phyloP scores from a whole-genome alignment of 306 rosid genomes.

The Benincasa hispida region DNA sequence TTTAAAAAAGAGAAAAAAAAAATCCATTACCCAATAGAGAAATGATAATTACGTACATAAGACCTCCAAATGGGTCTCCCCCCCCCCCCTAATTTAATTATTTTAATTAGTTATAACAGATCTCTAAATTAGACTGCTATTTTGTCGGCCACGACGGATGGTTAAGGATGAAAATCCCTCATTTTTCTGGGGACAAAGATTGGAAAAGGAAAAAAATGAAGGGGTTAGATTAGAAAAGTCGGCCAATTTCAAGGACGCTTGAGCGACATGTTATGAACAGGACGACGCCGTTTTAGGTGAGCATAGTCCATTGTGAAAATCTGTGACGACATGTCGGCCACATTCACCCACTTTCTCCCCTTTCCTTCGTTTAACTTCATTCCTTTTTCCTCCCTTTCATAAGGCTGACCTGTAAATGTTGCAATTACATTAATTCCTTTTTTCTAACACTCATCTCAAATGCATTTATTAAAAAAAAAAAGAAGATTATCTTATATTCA shows the following conservation, averaged over 20 bases:
- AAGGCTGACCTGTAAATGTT: background rate
- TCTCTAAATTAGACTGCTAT: background rate
- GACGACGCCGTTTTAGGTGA: slow-evolving; percentile 42
- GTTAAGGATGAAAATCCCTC: background rate
- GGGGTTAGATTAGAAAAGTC: background rate
- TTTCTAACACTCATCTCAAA: background rate
- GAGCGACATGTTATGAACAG: slow-evolving; percentile 56
- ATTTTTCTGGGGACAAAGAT: background rate
- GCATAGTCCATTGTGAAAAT: slow-evolving; percentile 60
- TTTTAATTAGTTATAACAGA: background rate
- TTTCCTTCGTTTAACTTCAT: background rate
- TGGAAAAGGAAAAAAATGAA: background rate
- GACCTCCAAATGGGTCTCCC: background rate
- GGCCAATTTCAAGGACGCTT: background rate
- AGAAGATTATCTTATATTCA: too few species aligned
- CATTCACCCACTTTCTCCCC: slow-evolving; percentile 32
- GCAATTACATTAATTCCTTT: background rate
- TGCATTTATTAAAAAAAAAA: background rate
- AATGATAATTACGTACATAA: background rate
- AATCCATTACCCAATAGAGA: background rate
- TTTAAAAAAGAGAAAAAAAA: background rate
- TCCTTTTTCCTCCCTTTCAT: background rate
- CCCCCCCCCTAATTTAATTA: background rate
- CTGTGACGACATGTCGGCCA: slow-evolving; percentile 24
- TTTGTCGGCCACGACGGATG: slow-evolving; percentile 3